Conservation (phyloP, 2,329 filamentous ascomycete species). For the Aspergillus sp. region DNA sequence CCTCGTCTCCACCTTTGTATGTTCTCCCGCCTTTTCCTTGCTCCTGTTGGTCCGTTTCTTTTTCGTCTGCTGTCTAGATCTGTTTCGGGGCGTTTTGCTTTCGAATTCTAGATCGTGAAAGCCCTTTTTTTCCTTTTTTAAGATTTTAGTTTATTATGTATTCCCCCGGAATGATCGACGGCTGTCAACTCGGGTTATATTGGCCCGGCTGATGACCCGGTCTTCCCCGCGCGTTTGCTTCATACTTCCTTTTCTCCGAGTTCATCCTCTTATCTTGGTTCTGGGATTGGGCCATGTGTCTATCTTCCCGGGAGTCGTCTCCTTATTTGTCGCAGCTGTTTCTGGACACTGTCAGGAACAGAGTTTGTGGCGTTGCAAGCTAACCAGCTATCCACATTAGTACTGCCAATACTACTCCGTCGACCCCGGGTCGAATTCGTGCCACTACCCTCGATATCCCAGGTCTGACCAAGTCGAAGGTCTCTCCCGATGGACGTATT, state of each 20-base stretch:
- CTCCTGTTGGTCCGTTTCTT: constrained; percentile 22
- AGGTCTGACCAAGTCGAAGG: constrained; percentile 90
- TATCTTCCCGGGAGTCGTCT: not conserved
- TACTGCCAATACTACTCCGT: constrained; percentile 24
- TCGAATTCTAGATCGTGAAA: constrained; percentile 14
- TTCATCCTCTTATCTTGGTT: not conserved
- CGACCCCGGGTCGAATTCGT: constrained; percentile 77
- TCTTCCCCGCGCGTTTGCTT: constrained; percentile 5
- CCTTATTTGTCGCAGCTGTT: not conserved
- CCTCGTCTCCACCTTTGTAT: constrained; percentile 64
- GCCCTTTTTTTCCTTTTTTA: constrained; percentile 5
- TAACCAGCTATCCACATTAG: constrained; percentile 17
- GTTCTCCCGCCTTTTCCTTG: constrained; percentile 31
- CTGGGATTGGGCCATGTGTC: not conserved
- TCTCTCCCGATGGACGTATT: constrained; percentile 93
- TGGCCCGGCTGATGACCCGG: not conserved
- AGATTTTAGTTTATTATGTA: not conserved
- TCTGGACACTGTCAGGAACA: not conserved
- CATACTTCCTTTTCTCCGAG: not conserved
- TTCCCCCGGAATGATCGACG: constrained; percentile 7
- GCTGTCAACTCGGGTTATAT: constrained; percentile 10
- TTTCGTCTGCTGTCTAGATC: constrained; percentile 12
- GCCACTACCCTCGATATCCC: constrained; percentile 96
- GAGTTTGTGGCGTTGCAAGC: not conserved
- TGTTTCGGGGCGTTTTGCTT: not conserved